Conservation (phyloP, 805 yeast genomes). For the Myxozyma geophila region DNA sequence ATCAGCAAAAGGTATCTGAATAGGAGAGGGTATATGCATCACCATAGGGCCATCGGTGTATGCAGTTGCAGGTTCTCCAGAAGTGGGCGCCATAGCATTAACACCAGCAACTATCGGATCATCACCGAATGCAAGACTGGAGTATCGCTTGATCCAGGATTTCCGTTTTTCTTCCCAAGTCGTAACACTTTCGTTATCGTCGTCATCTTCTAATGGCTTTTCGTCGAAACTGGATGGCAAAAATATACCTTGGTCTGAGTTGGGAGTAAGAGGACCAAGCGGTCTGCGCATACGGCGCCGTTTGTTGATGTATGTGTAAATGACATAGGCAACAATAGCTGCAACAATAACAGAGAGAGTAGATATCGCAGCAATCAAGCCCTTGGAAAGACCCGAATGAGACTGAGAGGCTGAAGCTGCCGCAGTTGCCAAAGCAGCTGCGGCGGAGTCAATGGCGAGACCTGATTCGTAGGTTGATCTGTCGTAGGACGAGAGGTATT, state of each 20-base stretch:
- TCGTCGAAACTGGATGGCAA: conserved; percentile 18
- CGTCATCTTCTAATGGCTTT: conserved; percentile 8
- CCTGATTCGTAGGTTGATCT: conserved; percentile 25
- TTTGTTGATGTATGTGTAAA: conserved; percentile 42
- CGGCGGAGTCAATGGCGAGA: conserved; percentile 7
- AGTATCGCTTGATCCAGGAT: conserved; percentile 20
- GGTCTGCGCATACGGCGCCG: conserved; percentile 37
- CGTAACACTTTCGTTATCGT: conserved; percentile 14
- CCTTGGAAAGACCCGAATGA: conserved; percentile 39
- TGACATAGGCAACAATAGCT: conserved; percentile 44
- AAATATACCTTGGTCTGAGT: conserved; percentile 28
- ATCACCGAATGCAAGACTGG: background rate
- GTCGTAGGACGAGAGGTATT: conserved; percentile 17
- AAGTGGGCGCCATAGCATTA: background rate
- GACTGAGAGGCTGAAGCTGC: conserved; percentile 14
- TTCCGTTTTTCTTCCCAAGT: conserved; percentile 31
- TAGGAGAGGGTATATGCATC: conserved; percentile 9
- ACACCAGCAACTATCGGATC: conserved; percentile 13
- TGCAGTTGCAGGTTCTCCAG: background rate
- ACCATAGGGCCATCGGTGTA: background rate
- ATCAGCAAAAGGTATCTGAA: background rate
- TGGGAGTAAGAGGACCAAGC: conserved; percentile 30
- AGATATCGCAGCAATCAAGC: conserved; percentile 53
- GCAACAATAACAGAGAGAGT: conserved; percentile 52
- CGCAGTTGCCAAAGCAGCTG: conserved; percentile 20